Conservation (phyloP, 2,329 filamentous ascomycete species). For the Ophiognomonia clavigignenti-juglandacearum region DNA sequence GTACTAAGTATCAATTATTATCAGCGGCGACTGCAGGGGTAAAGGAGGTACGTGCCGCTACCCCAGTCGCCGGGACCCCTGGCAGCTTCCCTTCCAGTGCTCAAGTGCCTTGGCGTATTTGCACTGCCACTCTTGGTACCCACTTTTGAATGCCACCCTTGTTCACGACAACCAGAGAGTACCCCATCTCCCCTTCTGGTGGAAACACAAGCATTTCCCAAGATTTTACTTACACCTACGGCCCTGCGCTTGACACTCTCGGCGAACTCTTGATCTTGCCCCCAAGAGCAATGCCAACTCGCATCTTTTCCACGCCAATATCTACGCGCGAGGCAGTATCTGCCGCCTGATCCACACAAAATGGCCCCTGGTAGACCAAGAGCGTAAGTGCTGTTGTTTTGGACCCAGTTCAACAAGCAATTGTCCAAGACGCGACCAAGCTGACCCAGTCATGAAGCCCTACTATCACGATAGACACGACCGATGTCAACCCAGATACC, state of each 20-base stretch:
- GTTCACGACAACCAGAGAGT: background rate
- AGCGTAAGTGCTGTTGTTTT: conserved; percentile 30
- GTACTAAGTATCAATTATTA: background rate
- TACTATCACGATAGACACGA: conserved; percentile 52
- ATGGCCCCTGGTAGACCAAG: conserved; percentile 27
- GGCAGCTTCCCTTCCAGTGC: too few relatives aligned
- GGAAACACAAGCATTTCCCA: background rate
- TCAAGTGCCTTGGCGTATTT: background rate
- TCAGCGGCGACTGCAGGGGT: background rate
- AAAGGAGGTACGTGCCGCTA: too few relatives aligned
- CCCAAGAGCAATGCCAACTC: conserved; percentile 9
- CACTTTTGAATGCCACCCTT: background rate
- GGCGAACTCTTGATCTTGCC: conserved; percentile 5
- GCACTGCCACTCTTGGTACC: background rate
- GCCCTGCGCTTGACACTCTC: background rate
- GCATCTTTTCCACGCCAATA: background rate
- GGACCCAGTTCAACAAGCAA: conserved; percentile 20
- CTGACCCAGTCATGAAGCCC: conserved; percentile 32
- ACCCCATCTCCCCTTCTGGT: background rate
- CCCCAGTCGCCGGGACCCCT: too few relatives aligned
- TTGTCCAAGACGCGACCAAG: conserved; percentile 13
- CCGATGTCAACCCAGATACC: conserved; percentile 29
- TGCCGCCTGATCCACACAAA: background rate
- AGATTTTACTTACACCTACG: background rate
- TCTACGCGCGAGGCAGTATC: conserved; percentile 1